Conservation (phyloP, 2,329 filamentous ascomycete genomes). For the Monilinia polystroma region DNA sequence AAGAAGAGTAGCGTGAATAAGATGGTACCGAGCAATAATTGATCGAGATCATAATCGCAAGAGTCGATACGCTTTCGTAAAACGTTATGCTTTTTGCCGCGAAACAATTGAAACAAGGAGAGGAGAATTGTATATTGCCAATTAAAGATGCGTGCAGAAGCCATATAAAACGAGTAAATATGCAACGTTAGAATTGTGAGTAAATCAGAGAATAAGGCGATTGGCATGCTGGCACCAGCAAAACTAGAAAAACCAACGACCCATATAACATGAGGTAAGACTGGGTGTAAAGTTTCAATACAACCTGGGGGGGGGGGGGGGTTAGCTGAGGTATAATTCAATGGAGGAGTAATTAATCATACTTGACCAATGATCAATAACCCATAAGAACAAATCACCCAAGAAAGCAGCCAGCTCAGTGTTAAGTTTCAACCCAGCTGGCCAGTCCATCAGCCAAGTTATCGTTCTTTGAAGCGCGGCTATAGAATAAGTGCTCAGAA, state of each 20-base stretch:
- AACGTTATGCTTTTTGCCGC: conserved; percentile 96
- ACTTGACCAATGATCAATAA: conserved; percentile 97
- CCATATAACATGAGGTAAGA: conserved; percentile 83
- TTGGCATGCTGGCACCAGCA: conserved; percentile 93
- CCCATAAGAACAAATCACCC: conserved; percentile 94
- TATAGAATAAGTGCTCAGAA: conserved; percentile 81
- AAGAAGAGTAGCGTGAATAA: conserved; percentile 95
- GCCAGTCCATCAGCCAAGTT: conserved; percentile 93
- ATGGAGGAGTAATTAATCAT: conserved; percentile 40
- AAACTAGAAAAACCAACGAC: conserved; percentile 94
- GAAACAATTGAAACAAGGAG: conserved; percentile 97
- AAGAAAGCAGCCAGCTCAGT: conserved; percentile 90
- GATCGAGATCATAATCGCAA: conserved; percentile 97
- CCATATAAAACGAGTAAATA: conserved; percentile 97
- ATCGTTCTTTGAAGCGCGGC: conserved; percentile 86
- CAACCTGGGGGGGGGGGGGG: conserved; percentile 54
- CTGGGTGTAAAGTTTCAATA: conserved; percentile 73
- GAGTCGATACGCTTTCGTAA: conserved; percentile 96
- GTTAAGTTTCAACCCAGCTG: conserved; percentile 92
- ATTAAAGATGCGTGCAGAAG: conserved; percentile 94
- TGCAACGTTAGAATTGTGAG: conserved; percentile 89
- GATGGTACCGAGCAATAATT: conserved; percentile 93
- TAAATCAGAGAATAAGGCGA: conserved; percentile 91
- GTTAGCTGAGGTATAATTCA: neutral
- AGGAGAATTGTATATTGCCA: conserved; percentile 97